Base-by-base conservation (phyloP, 2,329 filamentous ascomycete genomes). In the Talaromyces sp. region DNA sequence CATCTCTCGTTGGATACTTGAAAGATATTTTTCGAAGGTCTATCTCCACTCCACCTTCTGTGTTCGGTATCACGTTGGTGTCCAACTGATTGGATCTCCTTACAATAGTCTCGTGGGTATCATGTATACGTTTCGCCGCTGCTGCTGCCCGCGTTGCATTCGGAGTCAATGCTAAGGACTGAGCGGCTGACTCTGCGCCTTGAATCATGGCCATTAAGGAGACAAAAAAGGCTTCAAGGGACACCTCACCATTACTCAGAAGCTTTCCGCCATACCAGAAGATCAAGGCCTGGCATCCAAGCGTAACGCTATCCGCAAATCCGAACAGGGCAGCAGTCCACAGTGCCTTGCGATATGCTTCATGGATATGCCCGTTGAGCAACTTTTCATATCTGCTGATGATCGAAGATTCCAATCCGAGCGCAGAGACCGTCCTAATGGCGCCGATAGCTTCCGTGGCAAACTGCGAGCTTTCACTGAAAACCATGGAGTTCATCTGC, bases 371-470 rank as follows among this genome's bases (percentile, higher is more conserved):
- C 1, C 79, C 72, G 3, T 75, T 73, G 8, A 92, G 81, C 2
- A 91, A 79, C 0, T 65, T 71, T 18, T 83, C 76, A 68, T 92
- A 93, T 37, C 87, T 82, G 2, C 80, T 70, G 46, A 83, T 80
- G 63, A 92, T 90, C 14, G 81, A 78, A 63, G 86, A 81, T 70
- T 92, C 89, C 69, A 92, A 83, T 0, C 87, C 89, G 18, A 92
- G 79, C 0, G 88, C 83, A 0, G 87, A 79, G 5, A 92, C 89
- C 0, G 90, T 92, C 9, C 89, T 82, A 72, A 91, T 90, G 0
- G 89, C 89, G 1, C 86, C 83, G 44, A 82, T 78, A 0, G 82
- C 80, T 64, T 84, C 83, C 3, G 80, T 78, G 0, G 83, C 83
- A 3, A 83, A 69, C 68, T 89, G 85, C 21, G 89, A 90, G 69